Evolutionary conservation across 2,329 filamentous ascomycete genomes (phyloP).

Genomic region (Cladosporium sp.): DNA sequence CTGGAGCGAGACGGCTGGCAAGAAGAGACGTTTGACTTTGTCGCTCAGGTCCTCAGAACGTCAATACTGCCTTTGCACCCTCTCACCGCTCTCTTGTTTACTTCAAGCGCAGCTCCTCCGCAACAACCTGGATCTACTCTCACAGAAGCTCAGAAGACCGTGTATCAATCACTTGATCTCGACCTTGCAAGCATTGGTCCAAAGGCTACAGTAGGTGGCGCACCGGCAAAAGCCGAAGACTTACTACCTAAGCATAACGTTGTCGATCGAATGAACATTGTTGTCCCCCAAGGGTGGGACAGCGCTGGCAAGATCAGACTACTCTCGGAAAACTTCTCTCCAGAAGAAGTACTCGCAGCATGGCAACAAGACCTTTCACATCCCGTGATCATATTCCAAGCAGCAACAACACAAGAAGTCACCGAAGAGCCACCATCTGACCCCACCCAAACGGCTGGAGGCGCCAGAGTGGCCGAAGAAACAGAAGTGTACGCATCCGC

Average conservation of each 20-base stretch:
- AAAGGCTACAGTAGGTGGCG: conserved; percentile 20
- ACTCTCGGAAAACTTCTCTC: conserved; percentile 85
- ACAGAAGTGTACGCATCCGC: conserved; percentile 31
- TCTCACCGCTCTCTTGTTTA: conserved; percentile 60
- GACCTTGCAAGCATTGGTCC: conserved; percentile 32
- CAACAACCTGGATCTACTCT: conserved; percentile 33
- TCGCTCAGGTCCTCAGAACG: conserved; percentile 89
- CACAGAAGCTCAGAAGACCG: conserved; percentile 64
- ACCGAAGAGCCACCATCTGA: conserved; percentile 46
- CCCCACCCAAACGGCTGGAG: conserved; percentile 28
- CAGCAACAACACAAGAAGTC: conserved; percentile 56
- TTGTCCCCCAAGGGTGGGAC: conserved; percentile 96
- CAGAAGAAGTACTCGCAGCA: conserved; percentile 78
- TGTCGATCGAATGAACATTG: conserved; percentile 64
- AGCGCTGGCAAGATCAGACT: conserved; percentile 97
- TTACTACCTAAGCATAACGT: conserved; percentile 68
- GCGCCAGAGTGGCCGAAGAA: conserved; percentile 25
- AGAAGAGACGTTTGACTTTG: conserved; percentile 94
- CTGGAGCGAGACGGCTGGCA: conserved; percentile 92
- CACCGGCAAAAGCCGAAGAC: conserved; percentile 58
- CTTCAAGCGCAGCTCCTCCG: conserved; percentile 37
- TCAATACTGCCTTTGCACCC: conserved; percentile 68
- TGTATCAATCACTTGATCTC: conserved; percentile 76
- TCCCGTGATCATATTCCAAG: conserved; percentile 47
- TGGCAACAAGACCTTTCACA: conserved; percentile 56